phyloP scores from a whole-genome alignment of 108 stramenopile species.

The Asterionellopsis glacialis region DNA sequence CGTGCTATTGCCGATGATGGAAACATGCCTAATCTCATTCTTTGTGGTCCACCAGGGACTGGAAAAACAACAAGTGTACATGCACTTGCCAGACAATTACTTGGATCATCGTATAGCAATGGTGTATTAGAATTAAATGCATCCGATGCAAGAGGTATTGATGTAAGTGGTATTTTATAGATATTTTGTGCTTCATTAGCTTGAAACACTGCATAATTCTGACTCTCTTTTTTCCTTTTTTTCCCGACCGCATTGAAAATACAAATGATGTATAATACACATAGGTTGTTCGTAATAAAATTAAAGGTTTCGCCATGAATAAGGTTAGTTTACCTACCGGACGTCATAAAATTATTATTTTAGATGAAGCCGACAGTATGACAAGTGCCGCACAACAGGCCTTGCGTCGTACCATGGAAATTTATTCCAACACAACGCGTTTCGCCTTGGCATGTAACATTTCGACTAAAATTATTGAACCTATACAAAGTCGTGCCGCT shows the following conservation, averaged over 20 bases:
- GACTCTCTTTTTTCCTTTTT: neutral
- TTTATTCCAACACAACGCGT: constrained; percentile 94
- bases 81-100: constrained; percentile 82
- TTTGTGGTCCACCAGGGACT: constrained; percentile 91
- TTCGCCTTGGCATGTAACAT: constrained; percentile 99
- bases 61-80: constrained; percentile 91
- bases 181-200: too few species aligned
- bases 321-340: constrained; percentile 78
- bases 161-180: constrained; percentile 41
- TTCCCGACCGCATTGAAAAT: neutral
- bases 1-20: constrained; percentile 93
- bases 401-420: constrained; percentile 95
- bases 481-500: constrained; percentile 98
- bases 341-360: constrained; percentile 96
- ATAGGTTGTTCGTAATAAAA: constrained; percentile 92
- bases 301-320: constrained; percentile 98
- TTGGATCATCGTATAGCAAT: constrained; percentile 73
- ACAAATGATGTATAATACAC: too few species aligned
- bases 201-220: too few species aligned
- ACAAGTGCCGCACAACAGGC: constrained; percentile 98
- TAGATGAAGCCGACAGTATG: constrained; percentile 99
- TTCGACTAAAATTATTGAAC: constrained; percentile 97
- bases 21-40: constrained; percentile 96
- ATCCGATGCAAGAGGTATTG: constrained; percentile 96
- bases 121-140: constrained; percentile 94